These are phyloP conservation scores for Taxillus chinensis DNA, from an alignment of 164 flowering plant genomes.

Conservation along the genomic window DNA sequence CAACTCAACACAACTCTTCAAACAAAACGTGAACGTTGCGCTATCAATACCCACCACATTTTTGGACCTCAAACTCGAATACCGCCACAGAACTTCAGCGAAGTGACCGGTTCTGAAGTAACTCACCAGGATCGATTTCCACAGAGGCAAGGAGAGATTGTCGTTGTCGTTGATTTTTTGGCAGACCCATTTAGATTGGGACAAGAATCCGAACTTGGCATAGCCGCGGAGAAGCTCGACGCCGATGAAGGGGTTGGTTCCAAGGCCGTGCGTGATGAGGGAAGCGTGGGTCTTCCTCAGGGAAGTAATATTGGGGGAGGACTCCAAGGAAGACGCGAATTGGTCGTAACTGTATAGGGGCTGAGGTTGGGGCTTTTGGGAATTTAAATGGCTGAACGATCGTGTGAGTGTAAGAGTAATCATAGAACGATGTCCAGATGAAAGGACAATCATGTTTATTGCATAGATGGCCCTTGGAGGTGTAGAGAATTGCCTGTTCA, in stretches of 20 bases:
- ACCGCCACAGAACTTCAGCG: constrained; percentile 30
- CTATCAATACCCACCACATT: constrained; percentile 26
- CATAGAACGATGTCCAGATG: background rate
- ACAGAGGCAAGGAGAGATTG: constrained; percentile 17
- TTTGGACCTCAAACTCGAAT: constrained; percentile 21
- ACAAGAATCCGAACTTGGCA: constrained; percentile 22
- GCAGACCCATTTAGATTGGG: constrained; percentile 33
- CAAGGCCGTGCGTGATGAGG: no score
- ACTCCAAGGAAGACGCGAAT: constrained; percentile 19
- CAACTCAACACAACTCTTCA: constrained; percentile 37
- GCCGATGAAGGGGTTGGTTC: constrained; percentile 24
- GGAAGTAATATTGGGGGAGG: constrained; percentile 16
- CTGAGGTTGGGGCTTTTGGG: background rate
- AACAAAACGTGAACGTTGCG: constrained; percentile 24
- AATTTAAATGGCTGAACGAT: background rate
- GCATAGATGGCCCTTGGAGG: no score
- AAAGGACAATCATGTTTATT: no score
- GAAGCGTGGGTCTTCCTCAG: constrained; percentile 14
- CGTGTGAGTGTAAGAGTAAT: background rate
- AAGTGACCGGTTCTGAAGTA: constrained; percentile 30
- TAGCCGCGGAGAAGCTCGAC: constrained; percentile 32
- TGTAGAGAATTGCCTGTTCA: no score
- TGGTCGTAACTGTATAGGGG: constrained; percentile 7
- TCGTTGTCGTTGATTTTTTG: constrained; percentile 19
- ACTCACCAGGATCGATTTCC: constrained; percentile 36